Evolutionary conservation across 371 early-diverging fungal genomes (phyloP), one percentile per base, ranked within the genome.

Genomic region (Sanchytrium tribonematis): DNA sequence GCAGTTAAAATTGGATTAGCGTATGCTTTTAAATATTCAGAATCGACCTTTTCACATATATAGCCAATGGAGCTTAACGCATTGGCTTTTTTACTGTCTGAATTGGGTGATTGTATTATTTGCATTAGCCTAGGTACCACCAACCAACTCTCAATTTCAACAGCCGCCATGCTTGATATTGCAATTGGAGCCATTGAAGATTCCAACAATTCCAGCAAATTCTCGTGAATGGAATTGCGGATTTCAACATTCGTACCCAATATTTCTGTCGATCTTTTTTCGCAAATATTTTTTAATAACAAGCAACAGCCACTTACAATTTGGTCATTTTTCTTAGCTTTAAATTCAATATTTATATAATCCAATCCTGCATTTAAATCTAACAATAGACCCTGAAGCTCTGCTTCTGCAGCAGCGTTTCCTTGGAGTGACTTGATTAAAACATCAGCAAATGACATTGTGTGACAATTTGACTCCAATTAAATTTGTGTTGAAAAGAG

Each of bases 1-100:
- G 93, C 91, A 28, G 90, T 93, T 72, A 96, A 78, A 72, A 96
- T 92, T 29, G 80, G 77, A 75, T 89, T 87, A 70, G 93, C 81
- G 73, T 92, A 89, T 30, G 78, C 70, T 1, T 81, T 79, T 66
- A 96, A 79, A 66, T 87, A 81, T 30, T 82, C 77, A 5, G 89
- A 88, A 68, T 86, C 90, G 68, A 87, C 85, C 17, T 81, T 74
- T 76, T 96, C 93, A 76, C 93, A 93, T 69, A 91, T 83, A 73
- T 82, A 91, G 71, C 94, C 93, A 74, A 95, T 85, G 28, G 93
- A 48, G 48, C 22, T 48, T 48, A 48, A 48, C 5, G 48, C 48
- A 22, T 48, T 48, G 12, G 48, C 48, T 22, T 48, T 48, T 48
- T 48, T 48, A 48, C 22, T 48, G 12, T 48, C 48, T 12, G 48